A percentile compares a stretch with the other conserved stretches of the same genome.
phyloP scores from a whole-genome alignment of 108 stramenopile species.

The Discostella pseudostelligera region DNA sequence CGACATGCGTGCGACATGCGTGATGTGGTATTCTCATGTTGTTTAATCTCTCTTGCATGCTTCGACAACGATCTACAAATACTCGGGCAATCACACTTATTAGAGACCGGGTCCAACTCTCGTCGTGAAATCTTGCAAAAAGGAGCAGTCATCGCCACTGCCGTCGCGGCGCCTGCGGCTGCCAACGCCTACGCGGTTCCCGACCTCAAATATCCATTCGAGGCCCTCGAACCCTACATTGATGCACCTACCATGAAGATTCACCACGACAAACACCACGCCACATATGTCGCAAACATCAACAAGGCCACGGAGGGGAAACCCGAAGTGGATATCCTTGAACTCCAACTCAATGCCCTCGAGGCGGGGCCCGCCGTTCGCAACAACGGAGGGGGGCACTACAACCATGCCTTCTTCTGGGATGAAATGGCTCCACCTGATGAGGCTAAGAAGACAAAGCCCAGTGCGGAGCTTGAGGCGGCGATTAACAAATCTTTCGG shows the following conservation, averaged over 20 bases:
- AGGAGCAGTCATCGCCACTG: constrained; percentile 62
- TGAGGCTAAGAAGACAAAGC: constrained; percentile 86
- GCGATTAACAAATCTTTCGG: constrained; percentile 89
- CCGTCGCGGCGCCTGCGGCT: constrained; percentile 48
- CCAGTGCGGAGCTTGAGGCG: constrained; percentile 60
- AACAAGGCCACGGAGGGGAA: constrained; percentile 87
- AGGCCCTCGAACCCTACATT: constrained; percentile 94
- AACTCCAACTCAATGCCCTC: constrained; percentile 79
- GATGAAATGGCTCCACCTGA: constrained; percentile 91
- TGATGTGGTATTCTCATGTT: constrained; percentile 20
- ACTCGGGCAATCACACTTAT: too few relatives aligned
- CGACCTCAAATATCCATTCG: constrained; percentile 90
- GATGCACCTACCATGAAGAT: constrained; percentile 96
- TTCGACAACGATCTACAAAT: not conserved
- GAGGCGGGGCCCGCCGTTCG: constrained; percentile 85
- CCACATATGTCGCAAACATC: constrained; percentile 84
- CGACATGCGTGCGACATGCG: not conserved
- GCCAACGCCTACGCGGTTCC: constrained; percentile 86
- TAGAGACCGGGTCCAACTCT: constrained; percentile 44
- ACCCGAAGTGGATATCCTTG: constrained; percentile 76
- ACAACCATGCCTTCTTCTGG: constrained; percentile 99
- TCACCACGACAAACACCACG: constrained; percentile 95
- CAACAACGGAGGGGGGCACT: constrained; percentile 98
- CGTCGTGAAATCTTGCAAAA: constrained; percentile 72
- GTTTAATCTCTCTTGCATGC: not conserved